These are phyloP conservation scores for Beauveria scarabaeidicola DNA, from an alignment of 2,329 filamentous ascomycete species.

Conservation along the genomic window DNA sequence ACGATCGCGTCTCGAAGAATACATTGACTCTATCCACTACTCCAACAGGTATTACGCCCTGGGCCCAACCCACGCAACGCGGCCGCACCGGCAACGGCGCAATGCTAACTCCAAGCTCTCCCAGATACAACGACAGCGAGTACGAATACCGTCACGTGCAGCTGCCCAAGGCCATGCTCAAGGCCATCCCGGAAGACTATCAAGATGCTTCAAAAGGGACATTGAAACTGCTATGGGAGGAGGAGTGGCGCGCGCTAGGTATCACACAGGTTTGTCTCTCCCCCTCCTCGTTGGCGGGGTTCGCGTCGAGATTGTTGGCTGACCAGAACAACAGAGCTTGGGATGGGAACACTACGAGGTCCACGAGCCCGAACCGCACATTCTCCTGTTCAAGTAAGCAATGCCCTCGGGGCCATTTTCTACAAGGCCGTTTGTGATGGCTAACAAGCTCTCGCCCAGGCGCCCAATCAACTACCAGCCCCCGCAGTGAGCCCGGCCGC, in stretches of 20 bases:
- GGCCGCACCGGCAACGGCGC: not conserved
- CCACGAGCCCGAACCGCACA: constrained; percentile 96
- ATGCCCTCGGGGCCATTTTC: not conserved
- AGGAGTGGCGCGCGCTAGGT: constrained; percentile 93
- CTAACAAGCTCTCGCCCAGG: constrained; percentile 35
- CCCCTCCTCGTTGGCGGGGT: not conserved
- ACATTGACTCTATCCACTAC: constrained; percentile 90
- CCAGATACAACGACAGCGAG: constrained; percentile 83
- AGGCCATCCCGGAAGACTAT: constrained; percentile 90
- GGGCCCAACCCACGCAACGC: not conserved
- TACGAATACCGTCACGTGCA: constrained; percentile 98
- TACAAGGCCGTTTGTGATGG: not conserved
- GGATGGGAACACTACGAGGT: constrained; percentile 99
- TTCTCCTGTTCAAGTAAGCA: constrained; percentile 91
- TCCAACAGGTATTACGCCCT: constrained; percentile 64
- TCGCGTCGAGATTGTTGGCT: not conserved
- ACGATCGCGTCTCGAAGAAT: constrained; percentile 79
- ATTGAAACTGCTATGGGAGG: constrained; percentile 93
- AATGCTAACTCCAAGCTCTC: constrained; percentile 5
- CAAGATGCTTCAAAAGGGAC: constrained; percentile 85
- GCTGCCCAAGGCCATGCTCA: constrained; percentile 96
- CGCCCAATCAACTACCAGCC: constrained; percentile 79
- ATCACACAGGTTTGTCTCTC: constrained; percentile 74
- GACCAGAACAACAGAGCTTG: constrained; percentile 57
- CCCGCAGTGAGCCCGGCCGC: constrained; percentile 37